Percentiles rank a stretch among this genome's conserved stretches.
phyloP scores from a whole-genome alignment of 176 grass and related monocot genomes.

The sorghum (Sorghum bicolor) region DNA sequence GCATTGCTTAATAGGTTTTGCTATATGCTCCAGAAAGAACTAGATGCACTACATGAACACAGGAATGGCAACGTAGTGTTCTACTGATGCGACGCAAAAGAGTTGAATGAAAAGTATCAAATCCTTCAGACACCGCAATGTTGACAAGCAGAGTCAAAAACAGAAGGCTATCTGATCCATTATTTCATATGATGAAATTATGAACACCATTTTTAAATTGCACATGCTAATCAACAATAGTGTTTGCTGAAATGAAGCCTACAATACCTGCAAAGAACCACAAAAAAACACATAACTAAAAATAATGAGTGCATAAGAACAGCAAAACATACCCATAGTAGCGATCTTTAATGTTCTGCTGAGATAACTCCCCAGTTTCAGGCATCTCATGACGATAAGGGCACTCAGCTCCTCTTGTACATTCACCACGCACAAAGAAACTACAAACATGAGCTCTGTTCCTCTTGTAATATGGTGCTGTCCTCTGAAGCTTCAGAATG shows the following conservation, averaged over 20 bases:
- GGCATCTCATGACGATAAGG: conserved; percentile 99
- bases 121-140: background rate
- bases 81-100: background rate
- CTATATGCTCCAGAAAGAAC: background rate
- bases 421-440: conserved; percentile 94
- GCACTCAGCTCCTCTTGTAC: conserved; percentile 91
- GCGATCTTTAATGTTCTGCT: conserved; percentile 99
- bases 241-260: background rate
- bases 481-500: conserved; percentile 96
- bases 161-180: background rate
- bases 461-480: conserved; percentile 94
- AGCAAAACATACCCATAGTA: conserved; percentile 84
- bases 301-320: background rate
- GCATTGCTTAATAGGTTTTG: background rate
- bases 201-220: background rate
- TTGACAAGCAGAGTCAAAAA: background rate
- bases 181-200: background rate
- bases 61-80: background rate
- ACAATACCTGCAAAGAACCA: background rate
- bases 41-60: background rate
- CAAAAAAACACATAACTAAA: background rate
- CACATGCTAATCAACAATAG: background rate
- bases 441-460: conserved; percentile 97
- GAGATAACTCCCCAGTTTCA: conserved; percentile 94
- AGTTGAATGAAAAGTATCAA: background rate